Base-by-base conservation (phyloP, 1,284 basidiomycete species). In the Austroboletus olivaceoglutinosus region DNA sequence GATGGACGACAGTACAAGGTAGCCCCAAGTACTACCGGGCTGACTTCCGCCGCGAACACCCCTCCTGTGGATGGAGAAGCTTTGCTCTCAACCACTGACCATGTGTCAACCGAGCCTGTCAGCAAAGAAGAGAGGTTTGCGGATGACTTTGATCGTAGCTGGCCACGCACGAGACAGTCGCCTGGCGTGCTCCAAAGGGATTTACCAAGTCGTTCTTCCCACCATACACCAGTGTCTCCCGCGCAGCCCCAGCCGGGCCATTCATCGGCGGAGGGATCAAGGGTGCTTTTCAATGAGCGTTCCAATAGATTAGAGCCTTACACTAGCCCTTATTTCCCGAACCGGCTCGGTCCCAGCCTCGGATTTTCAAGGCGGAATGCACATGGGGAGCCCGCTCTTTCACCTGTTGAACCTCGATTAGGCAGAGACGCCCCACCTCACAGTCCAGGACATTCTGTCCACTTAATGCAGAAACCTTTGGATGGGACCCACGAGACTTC, bases 131-230 rank as follows among this genome's bases (percentile, higher is more conserved):
- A 91, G 42, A 76, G 90, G 23, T 90, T 92, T 66, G 81, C 78
- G 8, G 91, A 96, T 58, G 93, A 97, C 68, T 94, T 91, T 65
- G 93, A 95, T 71, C 82, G 93, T 52, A 93, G 90, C 61, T 96
- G 93, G 92, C 92, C 93, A 13, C 83, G 85, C 40, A 78, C 80
- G 22, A 75, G 73, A 47, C 65, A 72, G 40, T 76, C 78, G 52
- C 76, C 71, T 51, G 59, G 71, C 18, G 57, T 70, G 11, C 70
- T 71, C n/a, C 69, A 69, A 30, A 72, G 73, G 54, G 78, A 80
- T 45, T 64, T 71, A 31, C 62, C 71, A 55, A 69, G 67, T 57
- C 73, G 67, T 57, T 66, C 60, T 58, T 63, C 53, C 47, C 68
- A 56, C 44, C 67, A 52, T 52, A 55, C 56, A 43, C 66, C 62